A percentile compares a stretch with the other conserved stretches of the same genome.
Evolutionary conservation across 257 asterid species (phyloP).

Genomic region (Solanum okadae): DNA sequence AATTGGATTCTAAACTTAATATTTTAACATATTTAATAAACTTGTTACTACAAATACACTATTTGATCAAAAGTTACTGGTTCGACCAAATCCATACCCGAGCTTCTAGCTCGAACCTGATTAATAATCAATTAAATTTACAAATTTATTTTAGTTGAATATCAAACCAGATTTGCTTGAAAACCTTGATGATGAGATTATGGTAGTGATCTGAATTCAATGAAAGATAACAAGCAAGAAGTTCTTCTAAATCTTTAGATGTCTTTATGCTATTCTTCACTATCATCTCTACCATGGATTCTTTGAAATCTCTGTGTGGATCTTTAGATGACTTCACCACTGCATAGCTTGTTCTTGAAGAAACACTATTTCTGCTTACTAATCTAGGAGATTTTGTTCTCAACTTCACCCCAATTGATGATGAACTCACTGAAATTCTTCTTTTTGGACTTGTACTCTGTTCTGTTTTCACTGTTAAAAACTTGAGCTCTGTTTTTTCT

Average conservation of each 20-base stretch:
- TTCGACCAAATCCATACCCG: too few relatives aligned
- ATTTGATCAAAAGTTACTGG: not conserved
- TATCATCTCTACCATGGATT: conserved; percentile 15
- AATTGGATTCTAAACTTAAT: too few relatives aligned
- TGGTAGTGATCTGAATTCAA: conserved; percentile 3
- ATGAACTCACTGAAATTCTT: not conserved
- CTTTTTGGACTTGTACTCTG: not conserved
- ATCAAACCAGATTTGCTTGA: conserved; percentile 10
- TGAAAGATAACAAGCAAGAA: conserved; percentile 10
- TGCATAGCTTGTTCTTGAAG: not conserved
- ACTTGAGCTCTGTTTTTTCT: too few relatives aligned
- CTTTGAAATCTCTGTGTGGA: conserved; percentile 5
- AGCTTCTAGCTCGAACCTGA: not conserved
- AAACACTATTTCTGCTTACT: not conserved
- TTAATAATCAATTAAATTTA: not conserved
- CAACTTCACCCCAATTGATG: not conserved
- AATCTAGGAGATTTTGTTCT: conserved; percentile 5
- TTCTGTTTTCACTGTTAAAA: not conserved
- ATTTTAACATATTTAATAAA: too few relatives aligned
- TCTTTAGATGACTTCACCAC: conserved; percentile 5
- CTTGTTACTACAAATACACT: too few relatives aligned
- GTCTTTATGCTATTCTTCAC: conserved; percentile 5
- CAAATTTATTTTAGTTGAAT: not conserved
- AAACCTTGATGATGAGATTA: conserved; percentile 2
- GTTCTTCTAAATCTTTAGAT: conserved; percentile 4